These are phyloP conservation scores for Petunia hybrid DNA, from an alignment of 305 asterid genomes.

Conservation along the genomic window DNA sequence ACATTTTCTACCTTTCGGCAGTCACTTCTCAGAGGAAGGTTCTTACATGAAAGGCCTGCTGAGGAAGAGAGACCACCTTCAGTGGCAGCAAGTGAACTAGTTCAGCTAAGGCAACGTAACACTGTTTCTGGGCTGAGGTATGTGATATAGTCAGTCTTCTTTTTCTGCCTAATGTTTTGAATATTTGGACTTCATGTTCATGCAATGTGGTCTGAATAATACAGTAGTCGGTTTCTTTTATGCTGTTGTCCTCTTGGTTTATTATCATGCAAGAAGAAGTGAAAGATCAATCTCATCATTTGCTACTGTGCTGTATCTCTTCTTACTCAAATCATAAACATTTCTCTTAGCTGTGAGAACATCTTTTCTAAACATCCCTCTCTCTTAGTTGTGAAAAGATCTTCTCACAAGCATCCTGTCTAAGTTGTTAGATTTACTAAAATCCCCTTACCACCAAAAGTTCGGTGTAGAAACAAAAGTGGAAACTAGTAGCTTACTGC, in stretches of 20 bases:
- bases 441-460: not conserved
- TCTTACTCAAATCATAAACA: not conserved
- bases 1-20: constrained; percentile 44
- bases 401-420: not conserved
- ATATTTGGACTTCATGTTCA: constrained; percentile 10
- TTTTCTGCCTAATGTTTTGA: not conserved
- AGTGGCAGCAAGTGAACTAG: constrained; percentile 75
- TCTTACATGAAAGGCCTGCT: constrained; percentile 74
- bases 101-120: constrained; percentile 83
- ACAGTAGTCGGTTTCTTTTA: not conserved
- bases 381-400: not conserved
- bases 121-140: constrained; percentile 95
- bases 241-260: not conserved
- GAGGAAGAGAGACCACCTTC: constrained; percentile 81
- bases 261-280: not conserved
- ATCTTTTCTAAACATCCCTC: not conserved
- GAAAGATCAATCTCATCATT: not conserved
- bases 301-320: not conserved
- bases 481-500: constrained; percentile 14
- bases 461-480: not conserved
- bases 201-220: not conserved
- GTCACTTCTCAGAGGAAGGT: constrained; percentile 93
- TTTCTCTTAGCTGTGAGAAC: constrained; percentile 17
- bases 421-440: constrained; percentile 6
- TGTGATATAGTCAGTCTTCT: constrained; percentile 24